Evolutionary conservation across 1,139 yeast species (phyloP).

Genomic region (Lodderomyces jiufengensis): DNA sequence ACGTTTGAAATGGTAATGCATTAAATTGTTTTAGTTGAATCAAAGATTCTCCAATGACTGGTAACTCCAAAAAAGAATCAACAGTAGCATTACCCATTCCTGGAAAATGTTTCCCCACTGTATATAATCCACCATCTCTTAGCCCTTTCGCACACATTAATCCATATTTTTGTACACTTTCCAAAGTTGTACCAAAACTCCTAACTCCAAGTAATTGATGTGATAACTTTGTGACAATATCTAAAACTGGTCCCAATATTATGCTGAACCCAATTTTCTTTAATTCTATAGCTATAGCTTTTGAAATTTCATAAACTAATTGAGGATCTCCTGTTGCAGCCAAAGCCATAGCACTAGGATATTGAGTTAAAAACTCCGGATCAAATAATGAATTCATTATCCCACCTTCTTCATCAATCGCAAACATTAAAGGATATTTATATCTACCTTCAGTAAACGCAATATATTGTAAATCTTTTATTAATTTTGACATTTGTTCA

Average conservation of each 20-base stretch:
- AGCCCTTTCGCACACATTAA: slow-evolving; percentile 54
- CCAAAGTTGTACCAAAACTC: slow-evolving; percentile 59
- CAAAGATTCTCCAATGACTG: slow-evolving; percentile 56
- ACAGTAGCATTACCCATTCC: slow-evolving; percentile 65
- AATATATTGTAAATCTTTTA: slow-evolving; percentile 52
- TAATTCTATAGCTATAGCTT: slow-evolving; percentile 55
- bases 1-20: slow-evolving; percentile 49
- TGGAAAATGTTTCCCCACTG: slow-evolving; percentile 65
- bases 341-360: slow-evolving; percentile 65
- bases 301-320: slow-evolving; percentile 50
- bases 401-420: slow-evolving; percentile 80
- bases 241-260: slow-evolving; percentile 61
- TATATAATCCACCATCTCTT: slow-evolving; percentile 51
- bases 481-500: slow-evolving; percentile 48
- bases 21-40: slow-evolving; percentile 53
- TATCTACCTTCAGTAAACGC: slow-evolving; percentile 52
- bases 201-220: slow-evolving; percentile 61
- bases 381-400: slow-evolving; percentile 62
- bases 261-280: slow-evolving; percentile 55
- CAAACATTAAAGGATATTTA: slow-evolving; percentile 61
- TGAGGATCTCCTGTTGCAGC: slow-evolving; percentile 54
- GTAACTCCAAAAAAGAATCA: slow-evolving; percentile 54
- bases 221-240: slow-evolving; percentile 55
- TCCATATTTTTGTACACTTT: slow-evolving; percentile 56
- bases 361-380: slow-evolving; percentile 50